A percentile compares a stretch with the other conserved stretches of the same genome.
Conservation (phyloP, 257 asterid genomes). For the Nyctanthes arbortristis region DNA sequence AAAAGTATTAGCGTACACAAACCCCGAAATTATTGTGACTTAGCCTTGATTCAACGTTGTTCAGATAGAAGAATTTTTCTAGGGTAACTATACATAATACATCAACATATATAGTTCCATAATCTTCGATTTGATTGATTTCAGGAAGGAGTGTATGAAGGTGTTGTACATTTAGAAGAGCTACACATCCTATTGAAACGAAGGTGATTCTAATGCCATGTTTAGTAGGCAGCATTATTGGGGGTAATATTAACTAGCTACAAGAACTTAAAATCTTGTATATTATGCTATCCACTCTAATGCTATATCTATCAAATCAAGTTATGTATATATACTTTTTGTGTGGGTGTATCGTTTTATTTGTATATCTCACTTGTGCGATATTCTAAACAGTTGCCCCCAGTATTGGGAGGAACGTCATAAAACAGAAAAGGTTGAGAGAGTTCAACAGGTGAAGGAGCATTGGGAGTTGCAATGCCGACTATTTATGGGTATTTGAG, state of each 20-base stretch:
- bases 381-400: conserved; percentile 58
- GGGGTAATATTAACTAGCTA: background rate
- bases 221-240: background rate
- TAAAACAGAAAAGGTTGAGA: conserved; percentile 61
- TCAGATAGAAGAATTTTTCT: background rate
- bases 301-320: background rate
- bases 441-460: conserved; percentile 77
- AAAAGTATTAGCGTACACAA: too few species aligned
- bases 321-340: background rate
- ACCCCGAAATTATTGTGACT: too few species aligned
- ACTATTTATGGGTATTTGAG: conserved; percentile 62
- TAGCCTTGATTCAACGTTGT: background rate
- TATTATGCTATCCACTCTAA: background rate
- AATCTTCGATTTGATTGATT: conserved; percentile 5
- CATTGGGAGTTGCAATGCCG: conserved; percentile 90
- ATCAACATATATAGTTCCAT: background rate
- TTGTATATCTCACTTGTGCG: background rate
- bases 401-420: conserved; percentile 79
- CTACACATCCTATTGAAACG: conserved; percentile 65
- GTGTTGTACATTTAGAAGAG: conserved; percentile 81
- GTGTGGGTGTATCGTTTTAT: background rate
- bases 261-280: background rate
- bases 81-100: too few species aligned
- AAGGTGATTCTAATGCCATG: conserved; percentile 42
- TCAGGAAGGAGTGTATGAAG: conserved; percentile 74